Evolutionary conservation across 805 yeast genomes (phyloP).

Genomic region (Wickerhamiella alocasiicola): DNA sequence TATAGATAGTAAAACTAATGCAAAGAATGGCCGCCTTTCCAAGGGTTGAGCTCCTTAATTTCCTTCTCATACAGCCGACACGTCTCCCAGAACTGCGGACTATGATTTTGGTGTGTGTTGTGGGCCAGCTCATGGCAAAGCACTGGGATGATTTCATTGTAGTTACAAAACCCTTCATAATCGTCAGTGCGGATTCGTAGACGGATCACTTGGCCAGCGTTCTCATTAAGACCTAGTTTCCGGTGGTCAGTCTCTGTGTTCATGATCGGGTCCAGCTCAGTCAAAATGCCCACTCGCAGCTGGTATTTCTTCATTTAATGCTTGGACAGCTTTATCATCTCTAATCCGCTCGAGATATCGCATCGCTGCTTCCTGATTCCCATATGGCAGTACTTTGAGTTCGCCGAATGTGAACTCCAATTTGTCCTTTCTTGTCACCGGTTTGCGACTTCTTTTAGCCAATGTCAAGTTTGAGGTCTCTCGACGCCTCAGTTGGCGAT

Average conservation of each 20-base stretch:
- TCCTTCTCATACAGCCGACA: slow-evolving; percentile 27
- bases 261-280: slow-evolving; percentile 31
- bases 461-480: slow-evolving; percentile 14
- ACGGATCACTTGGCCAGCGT: slow-evolving; percentile 27
- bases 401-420: slow-evolving; percentile 25
- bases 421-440: slow-evolving; percentile 4
- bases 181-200: slow-evolving; percentile 30
- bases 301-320: slow-evolving; percentile 28
- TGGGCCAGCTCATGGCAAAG: slow-evolving; percentile 32
- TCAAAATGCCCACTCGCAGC: slow-evolving; percentile 27
- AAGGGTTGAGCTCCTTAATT: slow-evolving; percentile 18
- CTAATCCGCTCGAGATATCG: slow-evolving; percentile 24
- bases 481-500: slow-evolving; percentile 16
- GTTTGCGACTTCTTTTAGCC: slow-evolving; percentile 12
- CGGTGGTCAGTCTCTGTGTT: slow-evolving; percentile 24
- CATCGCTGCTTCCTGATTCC: slow-evolving; percentile 26
- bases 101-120: slow-evolving; percentile 28
- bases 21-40: slow-evolving; percentile 8
- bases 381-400: slow-evolving; percentile 24
- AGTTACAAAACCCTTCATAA: slow-evolving; percentile 29
- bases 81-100: slow-evolving; percentile 27
- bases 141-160: slow-evolving; percentile 26
- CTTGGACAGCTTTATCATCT: slow-evolving; percentile 28
- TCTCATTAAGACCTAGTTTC: slow-evolving; percentile 28
- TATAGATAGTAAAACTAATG: neutral